Evolutionary conservation across 192 early-diverging fungal species (phyloP), one percentile per base, ranked within the genome.

Genomic region (Chytriomyces sp.): DNA sequence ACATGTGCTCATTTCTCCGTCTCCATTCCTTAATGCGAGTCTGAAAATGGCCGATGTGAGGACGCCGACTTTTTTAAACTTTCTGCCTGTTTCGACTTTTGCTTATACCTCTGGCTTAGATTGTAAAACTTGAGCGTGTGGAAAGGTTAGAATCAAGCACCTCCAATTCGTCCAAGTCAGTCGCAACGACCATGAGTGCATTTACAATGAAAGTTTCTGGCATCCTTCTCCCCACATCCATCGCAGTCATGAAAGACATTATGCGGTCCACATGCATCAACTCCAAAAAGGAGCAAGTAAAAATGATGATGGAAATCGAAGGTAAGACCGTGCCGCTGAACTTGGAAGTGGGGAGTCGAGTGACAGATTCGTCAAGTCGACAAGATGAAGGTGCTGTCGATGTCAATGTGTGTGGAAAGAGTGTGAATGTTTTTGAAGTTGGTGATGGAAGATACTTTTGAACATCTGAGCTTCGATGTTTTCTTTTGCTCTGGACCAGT

Each of bases 381-480:
- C 53, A 57, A 57, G 53, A 20, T 11, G 53, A 57, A 57, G 53
- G 13, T 0, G 53, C 0, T 11, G 53, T 20, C 11, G 53, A 57
- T 20, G 3, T 57, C 1, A 57, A 57, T 18, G 20, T 20, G 53
- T 57, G 53, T 20, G 53, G 53, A 57, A 57, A 57, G 53, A 20
- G 11, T 1, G 53, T 57, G 11, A 57, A 57, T 20, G 11, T 57
- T 11, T 57, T 57, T 11, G 13, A 57, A 20, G 11, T 57, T 57
- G 53, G 20, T 2, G 3, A 57, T 18, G 53, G 53, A 57, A 57
- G 20, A 1, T 16, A 48, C 53, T n/a, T 60, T 71, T 28, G 5
- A 81, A 59, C 71, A 62, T 35, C 23, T 62, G 66, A 26, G 59
- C 45, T 64, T 71, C 65, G 66, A 67, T 72, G 16, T n/a, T n/a